Evolutionary conservation across 495 filamentous ascomycete species (phyloP).

Genomic region (Alectoria sarmentosa): DNA sequence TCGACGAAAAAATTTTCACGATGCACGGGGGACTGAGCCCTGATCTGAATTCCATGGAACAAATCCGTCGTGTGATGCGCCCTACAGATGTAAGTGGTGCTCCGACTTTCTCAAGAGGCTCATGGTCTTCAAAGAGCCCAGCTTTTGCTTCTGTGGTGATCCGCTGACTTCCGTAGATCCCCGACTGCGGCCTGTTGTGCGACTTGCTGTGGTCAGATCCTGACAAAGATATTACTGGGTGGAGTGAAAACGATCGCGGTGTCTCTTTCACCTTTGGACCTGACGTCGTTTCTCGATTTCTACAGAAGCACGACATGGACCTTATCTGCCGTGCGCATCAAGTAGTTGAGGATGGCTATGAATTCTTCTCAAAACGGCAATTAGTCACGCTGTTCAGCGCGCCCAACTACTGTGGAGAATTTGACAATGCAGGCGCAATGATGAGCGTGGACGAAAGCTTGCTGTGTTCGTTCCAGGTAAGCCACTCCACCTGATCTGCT

Average conservation of each 20-base stretch:
- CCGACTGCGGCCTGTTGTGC: conserved; percentile 94
- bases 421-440: conserved; percentile 99
- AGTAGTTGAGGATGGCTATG: conserved; percentile 98
- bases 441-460: conserved; percentile 99
- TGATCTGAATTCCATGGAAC: conserved; percentile 98
- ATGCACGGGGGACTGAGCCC: conserved; percentile 99
- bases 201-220: conserved; percentile 98
- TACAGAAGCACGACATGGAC: conserved; percentile 99
- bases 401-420: conserved; percentile 98
- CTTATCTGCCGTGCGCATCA: conserved; percentile 98
- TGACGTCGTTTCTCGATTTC: conserved; percentile 96
- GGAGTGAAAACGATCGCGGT: conserved; percentile 98
- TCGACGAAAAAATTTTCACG: conserved; percentile 99
- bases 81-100: conserved; percentile 81
- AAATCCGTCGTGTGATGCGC: conserved; percentile 97
- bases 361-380: conserved; percentile 98
- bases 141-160: conserved; percentile 25
- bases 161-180: conserved; percentile 68
- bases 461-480: conserved; percentile 97
- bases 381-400: conserved; percentile 97
- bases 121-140: conserved; percentile 26
- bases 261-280: conserved; percentile 99
- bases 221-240: conserved; percentile 99
- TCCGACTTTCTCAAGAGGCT: conserved; percentile 20
- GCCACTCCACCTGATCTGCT: conserved; percentile 19